A percentile compares a stretch with the other conserved stretches of the same genome.
These are phyloP conservation scores for Hypholoma fasciculare DNA, from an alignment of 768 basidiomycete species.

Conservation along the genomic window DNA sequence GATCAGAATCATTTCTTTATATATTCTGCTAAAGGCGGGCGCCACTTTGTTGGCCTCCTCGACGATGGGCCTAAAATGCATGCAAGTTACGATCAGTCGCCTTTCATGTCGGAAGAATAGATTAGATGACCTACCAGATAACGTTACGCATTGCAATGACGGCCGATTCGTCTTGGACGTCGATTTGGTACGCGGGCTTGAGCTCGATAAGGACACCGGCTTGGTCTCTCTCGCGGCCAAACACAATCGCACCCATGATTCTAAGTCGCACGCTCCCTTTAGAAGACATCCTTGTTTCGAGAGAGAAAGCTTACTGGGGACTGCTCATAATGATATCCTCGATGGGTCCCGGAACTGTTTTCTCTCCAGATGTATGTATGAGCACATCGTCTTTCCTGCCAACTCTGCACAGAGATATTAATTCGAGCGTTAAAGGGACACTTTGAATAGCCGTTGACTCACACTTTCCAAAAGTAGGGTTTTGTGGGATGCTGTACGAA, in stretches of 20 bases:
- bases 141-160: slow-evolving; percentile 29
- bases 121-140: slow-evolving; percentile 29
- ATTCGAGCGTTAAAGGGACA: neutral
- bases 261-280: neutral
- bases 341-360: slow-evolving; percentile 36
- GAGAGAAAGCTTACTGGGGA: slow-evolving; percentile 20
- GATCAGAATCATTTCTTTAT: slow-evolving; percentile 55
- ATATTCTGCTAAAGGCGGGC: slow-evolving; percentile 44
- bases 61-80: slow-evolving; percentile 26
- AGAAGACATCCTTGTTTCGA: neutral
- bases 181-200: slow-evolving; percentile 22
- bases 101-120: no score
- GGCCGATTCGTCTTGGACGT: slow-evolving; percentile 21
- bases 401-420: slow-evolving; percentile 24
- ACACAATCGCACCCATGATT: slow-evolving; percentile 37
- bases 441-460: slow-evolving; percentile 4
- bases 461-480: slow-evolving; percentile 43
- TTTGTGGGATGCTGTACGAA: slow-evolving; percentile 46
- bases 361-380: slow-evolving; percentile 35
- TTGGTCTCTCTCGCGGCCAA: slow-evolving; percentile 38
- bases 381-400: slow-evolving; percentile 41
- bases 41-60: slow-evolving; percentile 45
- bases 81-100: no score
- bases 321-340: slow-evolving; percentile 23
- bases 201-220: slow-evolving; percentile 35